phyloP scores from a whole-genome alignment of 257 asterid genomes.

The Solanum sejunctum region DNA sequence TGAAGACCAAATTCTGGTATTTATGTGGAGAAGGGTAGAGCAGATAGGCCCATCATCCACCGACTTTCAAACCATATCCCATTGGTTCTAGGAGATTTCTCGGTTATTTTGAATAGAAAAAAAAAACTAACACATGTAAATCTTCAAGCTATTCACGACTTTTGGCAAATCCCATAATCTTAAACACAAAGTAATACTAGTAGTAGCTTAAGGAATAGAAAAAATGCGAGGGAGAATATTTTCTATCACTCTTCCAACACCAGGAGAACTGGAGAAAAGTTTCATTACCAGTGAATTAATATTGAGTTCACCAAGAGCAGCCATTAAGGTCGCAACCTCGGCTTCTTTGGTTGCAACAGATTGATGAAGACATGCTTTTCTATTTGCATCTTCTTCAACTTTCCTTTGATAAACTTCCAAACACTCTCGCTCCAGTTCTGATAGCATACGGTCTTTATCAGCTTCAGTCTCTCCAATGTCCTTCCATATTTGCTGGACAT shows the following conservation, averaged over 20 bases:
- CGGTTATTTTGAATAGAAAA: background rate
- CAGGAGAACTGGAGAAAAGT: background rate
- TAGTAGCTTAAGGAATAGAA: background rate
- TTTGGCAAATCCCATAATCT: background rate
- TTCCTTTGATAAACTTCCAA: background rate
- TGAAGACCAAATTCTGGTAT: background rate
- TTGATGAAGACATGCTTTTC: background rate
- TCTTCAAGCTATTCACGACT: background rate
- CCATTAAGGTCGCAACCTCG: constrained; percentile 5
- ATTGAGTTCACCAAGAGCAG: constrained; percentile 6
- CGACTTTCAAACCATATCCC: background rate
- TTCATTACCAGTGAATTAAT: background rate
- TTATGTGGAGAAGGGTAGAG: background rate
- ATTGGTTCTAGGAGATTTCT: background rate
- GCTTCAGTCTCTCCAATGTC: background rate
- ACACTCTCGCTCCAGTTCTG: background rate
- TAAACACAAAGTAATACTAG: background rate
- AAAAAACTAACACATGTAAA: background rate
- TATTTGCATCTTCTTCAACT: background rate
- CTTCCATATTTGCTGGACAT: background rate
- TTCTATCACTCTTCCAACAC: background rate
- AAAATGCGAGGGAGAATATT: background rate
- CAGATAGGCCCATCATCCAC: background rate
- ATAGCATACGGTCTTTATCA: background rate
- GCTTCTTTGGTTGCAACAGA: background rate